Percentiles rank a stretch among this genome's conserved stretches.
Evolutionary conservation across 78 protist species (phyloP).

Genomic region (Chrysochromulina parva): DNA sequence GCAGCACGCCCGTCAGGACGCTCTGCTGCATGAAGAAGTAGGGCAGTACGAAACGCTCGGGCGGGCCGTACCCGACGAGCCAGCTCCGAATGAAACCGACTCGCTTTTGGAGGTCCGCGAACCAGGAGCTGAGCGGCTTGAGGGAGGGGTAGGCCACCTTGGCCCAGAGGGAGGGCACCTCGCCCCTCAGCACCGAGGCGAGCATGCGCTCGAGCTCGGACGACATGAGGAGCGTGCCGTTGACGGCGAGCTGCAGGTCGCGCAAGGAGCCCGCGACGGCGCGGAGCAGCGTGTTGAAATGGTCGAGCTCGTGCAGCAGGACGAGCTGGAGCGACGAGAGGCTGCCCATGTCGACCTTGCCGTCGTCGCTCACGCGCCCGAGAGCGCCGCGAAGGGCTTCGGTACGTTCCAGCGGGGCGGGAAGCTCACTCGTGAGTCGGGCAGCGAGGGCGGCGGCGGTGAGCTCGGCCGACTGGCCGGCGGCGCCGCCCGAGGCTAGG

Average conservation of each 20-base stretch:
- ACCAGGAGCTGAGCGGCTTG: constrained; percentile 57
- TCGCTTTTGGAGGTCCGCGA: constrained; percentile 34
- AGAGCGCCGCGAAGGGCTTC: background rate
- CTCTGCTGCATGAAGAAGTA: constrained; percentile 83
- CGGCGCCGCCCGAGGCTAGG: background rate
- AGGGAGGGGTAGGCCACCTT: constrained; percentile 40
- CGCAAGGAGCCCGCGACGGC: background rate
- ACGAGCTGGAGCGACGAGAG: constrained; percentile 69
- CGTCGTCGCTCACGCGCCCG: background rate
- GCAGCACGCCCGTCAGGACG: constrained; percentile 80
- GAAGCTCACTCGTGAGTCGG: background rate
- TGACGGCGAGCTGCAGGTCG: constrained; percentile 36
- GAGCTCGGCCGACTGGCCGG: background rate
- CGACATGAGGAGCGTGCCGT: constrained; percentile 56
- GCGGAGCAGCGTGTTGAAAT: constrained; percentile 54
- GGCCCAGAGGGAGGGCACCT: background rate
- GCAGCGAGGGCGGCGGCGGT: background rate
- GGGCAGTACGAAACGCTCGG: constrained; percentile 64
- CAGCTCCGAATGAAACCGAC: constrained; percentile 58
- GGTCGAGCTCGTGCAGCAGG: constrained; percentile 47
- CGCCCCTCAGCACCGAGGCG: background rate
- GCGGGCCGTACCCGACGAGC: constrained; percentile 62
- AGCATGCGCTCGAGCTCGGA: background rate
- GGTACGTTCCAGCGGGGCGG: constrained; percentile 31
- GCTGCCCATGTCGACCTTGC: background rate